Percentiles rank a stretch among this genome's conserved stretches.
phyloP scores from a whole-genome alignment of 164 flowering plant genomes.

The Tetrastigma voinierianum region DNA sequence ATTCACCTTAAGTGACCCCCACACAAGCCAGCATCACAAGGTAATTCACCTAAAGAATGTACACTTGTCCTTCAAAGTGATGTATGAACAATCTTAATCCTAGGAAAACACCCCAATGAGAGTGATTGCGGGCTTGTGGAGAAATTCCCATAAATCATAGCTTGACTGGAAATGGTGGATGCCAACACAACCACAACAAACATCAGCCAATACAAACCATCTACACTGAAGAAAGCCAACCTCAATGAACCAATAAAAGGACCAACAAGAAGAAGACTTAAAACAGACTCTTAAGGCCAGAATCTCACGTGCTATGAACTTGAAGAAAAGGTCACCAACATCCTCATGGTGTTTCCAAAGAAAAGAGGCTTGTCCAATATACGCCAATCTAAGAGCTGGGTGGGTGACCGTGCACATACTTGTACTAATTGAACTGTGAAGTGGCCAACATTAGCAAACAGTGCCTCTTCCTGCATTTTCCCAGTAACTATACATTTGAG shows the following conservation, averaged over 20 bases:
- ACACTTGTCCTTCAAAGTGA: slow-evolving; percentile 32
- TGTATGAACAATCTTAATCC: slow-evolving; percentile 32
- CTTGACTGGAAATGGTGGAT: slow-evolving; percentile 27
- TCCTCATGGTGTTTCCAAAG: slow-evolving; percentile 35
- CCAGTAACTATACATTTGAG: neutral
- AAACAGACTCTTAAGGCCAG: neutral
- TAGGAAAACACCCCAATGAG: slow-evolving; percentile 27
- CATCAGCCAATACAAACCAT: slow-evolving; percentile 25
- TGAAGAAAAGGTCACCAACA: slow-evolving; percentile 42
- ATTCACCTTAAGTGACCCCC: slow-evolving; percentile 28
- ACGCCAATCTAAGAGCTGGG: slow-evolving; percentile 22
- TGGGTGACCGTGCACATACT: slow-evolving; percentile 17
- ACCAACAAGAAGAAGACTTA: slow-evolving; percentile 6
- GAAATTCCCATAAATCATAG: slow-evolving; percentile 29
- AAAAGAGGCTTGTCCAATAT: slow-evolving; percentile 31
- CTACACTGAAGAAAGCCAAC: slow-evolving; percentile 1
- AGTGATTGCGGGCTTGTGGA: slow-evolving; percentile 30
- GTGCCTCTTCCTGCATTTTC: slow-evolving; percentile 10
- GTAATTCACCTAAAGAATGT: slow-evolving; percentile 31
- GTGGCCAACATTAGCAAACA: slow-evolving; percentile 24
- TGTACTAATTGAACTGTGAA: slow-evolving; percentile 18
- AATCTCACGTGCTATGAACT: slow-evolving; percentile 26
- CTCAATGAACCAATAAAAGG: neutral
- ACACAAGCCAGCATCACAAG: slow-evolving; percentile 37
- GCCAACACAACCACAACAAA: slow-evolving; percentile 30